phyloP scores from a whole-genome alignment of 768 basidiomycete species.

The Crucibulum laeve region DNA sequence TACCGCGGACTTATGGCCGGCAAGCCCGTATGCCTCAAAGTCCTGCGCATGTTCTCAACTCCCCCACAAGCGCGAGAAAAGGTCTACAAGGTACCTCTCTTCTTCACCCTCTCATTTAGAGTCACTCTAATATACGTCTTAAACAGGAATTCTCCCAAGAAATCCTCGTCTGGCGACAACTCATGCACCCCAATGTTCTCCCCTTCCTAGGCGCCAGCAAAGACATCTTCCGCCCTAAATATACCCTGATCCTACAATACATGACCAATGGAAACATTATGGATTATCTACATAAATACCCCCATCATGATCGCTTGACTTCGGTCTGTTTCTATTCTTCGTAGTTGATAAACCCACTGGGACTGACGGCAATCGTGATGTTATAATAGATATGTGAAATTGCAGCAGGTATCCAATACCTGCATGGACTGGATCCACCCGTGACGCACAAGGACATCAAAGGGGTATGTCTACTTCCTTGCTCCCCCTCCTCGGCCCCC shows the following conservation, averaged over 20 bases:
- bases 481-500: too few relatives aligned
- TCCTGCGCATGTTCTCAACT: constrained; percentile 14
- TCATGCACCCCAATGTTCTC: constrained; percentile 20
- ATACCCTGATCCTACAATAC: constrained; percentile 19
- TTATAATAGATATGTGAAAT: constrained; percentile 24
- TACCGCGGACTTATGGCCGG: constrained; percentile 9
- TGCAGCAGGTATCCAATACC: constrained; percentile 29
- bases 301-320: constrained; percentile 17
- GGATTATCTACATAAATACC: constrained; percentile 15
- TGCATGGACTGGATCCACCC: constrained; percentile 33
- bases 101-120: neutral
- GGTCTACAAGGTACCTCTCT: constrained; percentile 9
- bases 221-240: constrained; percentile 9
- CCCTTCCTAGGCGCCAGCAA: constrained; percentile 17
- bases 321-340: constrained; percentile 12
- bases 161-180: constrained; percentile 17
- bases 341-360: neutral
- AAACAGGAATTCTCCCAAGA: constrained; percentile 16
- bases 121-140: neutral
- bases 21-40: constrained; percentile 14
- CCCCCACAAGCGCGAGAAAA: constrained; percentile 6
- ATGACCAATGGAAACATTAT: constrained; percentile 16
- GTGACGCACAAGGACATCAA: constrained; percentile 38
- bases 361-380: neutral
- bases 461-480: constrained; percentile 21